A percentile compares a stretch with the other conserved stretches of the same genome.
Conservation (phyloP, 2,329 filamentous ascomycete genomes). For the Cladosporium sp. region DNA sequence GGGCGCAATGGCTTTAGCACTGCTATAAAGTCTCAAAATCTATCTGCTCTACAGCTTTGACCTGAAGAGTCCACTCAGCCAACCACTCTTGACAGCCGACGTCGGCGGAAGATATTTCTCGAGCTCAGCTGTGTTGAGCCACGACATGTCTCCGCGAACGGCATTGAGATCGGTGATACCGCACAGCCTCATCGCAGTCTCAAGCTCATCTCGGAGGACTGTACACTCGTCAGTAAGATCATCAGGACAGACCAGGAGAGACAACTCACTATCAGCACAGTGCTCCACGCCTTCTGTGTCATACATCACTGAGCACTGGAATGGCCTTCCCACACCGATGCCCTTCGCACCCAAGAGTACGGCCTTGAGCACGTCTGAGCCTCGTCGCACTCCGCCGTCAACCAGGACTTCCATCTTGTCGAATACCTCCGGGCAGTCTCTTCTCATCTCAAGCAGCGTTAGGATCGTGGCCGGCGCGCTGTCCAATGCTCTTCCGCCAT, state of each 20-base stretch:
- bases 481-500: conserved; percentile 51
- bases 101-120: conserved; percentile 45
- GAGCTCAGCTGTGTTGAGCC: conserved; percentile 50
- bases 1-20: too few species aligned
- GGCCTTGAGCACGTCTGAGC: conserved; percentile 65
- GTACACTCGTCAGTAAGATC: conserved; percentile 13
- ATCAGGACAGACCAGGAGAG: not conserved
- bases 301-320: conserved; percentile 58
- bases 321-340: conserved; percentile 58
- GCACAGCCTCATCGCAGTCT: conserved; percentile 63
- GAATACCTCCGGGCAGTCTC: conserved; percentile 58
- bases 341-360: conserved; percentile 60
- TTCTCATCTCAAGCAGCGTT: conserved; percentile 59
- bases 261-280: conserved; percentile 50
- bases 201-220: conserved; percentile 55
- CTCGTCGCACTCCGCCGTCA: conserved; percentile 61
- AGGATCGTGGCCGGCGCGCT: conserved; percentile 51
- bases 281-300: conserved; percentile 51
- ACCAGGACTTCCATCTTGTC: conserved; percentile 58
- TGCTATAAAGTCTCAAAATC: too few species aligned
- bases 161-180: conserved; percentile 59
- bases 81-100: not conserved
- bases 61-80: conserved; percentile 1
- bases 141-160: conserved; percentile 54
- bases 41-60: conserved; percentile 4